Evolutionary conservation across 1,284 basidiomycete genomes (phyloP).

Genomic region (Tylopilus orsonianus): DNA sequence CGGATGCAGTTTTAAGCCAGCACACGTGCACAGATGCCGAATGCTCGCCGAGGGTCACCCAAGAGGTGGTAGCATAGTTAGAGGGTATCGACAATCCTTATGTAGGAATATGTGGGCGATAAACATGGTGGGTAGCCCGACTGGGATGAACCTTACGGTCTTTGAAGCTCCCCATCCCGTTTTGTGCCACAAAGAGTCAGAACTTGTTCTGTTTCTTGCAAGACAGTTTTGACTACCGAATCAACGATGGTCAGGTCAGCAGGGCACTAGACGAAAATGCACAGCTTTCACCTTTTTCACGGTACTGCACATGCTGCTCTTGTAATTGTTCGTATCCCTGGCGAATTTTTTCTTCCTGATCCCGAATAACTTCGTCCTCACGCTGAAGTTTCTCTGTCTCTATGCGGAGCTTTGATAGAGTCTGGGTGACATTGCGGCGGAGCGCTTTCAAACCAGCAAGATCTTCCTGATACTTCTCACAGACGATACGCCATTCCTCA

Average conservation of each 20-base stretch:
- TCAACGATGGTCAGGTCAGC: conserved; percentile 14
- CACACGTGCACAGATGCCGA: neutral
- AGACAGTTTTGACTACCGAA: conserved; percentile 51
- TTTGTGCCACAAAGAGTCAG: conserved; percentile 47
- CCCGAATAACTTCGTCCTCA: conserved; percentile 52
- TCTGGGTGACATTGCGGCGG: conserved; percentile 53
- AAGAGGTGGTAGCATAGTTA: neutral
- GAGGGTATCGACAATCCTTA: conserved; percentile 3
- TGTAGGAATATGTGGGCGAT: neutral
- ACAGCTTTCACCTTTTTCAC: conserved; percentile 49
- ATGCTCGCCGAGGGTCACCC: neutral
- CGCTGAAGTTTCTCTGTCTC: conserved; percentile 58
- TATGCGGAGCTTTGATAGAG: conserved; percentile 50
- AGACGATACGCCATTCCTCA: conserved; percentile 56
- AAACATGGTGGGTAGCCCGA: neutral
- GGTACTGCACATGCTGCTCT: conserved; percentile 54
- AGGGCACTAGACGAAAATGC: neutral
- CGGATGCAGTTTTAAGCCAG: neutral
- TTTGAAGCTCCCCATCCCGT: conserved; percentile 33
- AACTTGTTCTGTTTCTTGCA: conserved; percentile 56
- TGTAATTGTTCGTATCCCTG: conserved; percentile 55
- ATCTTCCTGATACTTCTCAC: conserved; percentile 57
- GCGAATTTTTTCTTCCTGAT: conserved; percentile 53
- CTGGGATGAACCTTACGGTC: neutral
- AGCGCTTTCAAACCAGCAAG: conserved; percentile 55